Percentiles rank a stretch among this genome's conserved stretches.
These are phyloP conservation scores for Agapanthus africanus DNA, from an alignment of 106 monocot species.

Conservation along the genomic window DNA sequence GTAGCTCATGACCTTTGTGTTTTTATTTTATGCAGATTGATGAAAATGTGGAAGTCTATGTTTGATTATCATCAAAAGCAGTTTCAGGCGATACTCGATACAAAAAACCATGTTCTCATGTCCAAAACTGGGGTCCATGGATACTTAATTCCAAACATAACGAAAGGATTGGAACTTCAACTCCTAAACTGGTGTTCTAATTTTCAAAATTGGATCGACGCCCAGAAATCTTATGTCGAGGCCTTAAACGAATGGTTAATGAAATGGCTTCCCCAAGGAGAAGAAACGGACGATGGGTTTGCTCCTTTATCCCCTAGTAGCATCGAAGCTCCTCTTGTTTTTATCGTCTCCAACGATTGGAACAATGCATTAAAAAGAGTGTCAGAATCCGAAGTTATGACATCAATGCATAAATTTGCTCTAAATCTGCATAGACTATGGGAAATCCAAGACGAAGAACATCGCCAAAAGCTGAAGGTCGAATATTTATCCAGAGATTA, in stretches of 20 bases:
- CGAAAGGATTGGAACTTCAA: constrained; percentile 42
- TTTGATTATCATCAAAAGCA: constrained; percentile 69
- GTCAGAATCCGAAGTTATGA: constrained; percentile 36
- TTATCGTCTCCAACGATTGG: constrained; percentile 72
- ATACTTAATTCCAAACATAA: constrained; percentile 23
- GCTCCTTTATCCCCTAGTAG: constrained; percentile 72
- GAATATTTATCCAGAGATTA: constrained; percentile 51
- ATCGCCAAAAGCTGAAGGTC: constrained; percentile 29
- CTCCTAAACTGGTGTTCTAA: constrained; percentile 50
- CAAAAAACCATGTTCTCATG: constrained; percentile 41
- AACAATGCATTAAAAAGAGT: constrained; percentile 29
- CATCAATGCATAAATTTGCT: constrained; percentile 37
- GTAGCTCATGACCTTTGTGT: too few species aligned
- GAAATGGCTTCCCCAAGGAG: constrained; percentile 47
- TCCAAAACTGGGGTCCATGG: constrained; percentile 32
- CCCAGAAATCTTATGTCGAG: constrained; percentile 58
- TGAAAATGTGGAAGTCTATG: constrained; percentile 70
- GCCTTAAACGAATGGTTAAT: constrained; percentile 62
- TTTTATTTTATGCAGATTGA: constrained; percentile 62
- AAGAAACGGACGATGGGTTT: constrained; percentile 51
- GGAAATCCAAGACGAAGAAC: constrained; percentile 47
- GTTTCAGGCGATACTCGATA: constrained; percentile 39
- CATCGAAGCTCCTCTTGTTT: constrained; percentile 59
- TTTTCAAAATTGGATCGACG: constrained; percentile 51
- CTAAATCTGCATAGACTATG: constrained; percentile 28